A percentile compares a stretch with the other conserved stretches of the same genome.
phyloP scores from a whole-genome alignment of 164 flowering plant species.

The grape (Vitis vinifera) region ASM3070453v1 NC_081821.1:6769501-6770000 shows the following conservation, averaged over 20 bases:
- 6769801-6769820: conserved; percentile 92
- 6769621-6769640: too few relatives aligned
- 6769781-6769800: conserved; percentile 91
- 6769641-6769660: too few relatives aligned
- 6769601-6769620: too few relatives aligned
- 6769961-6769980: conserved; percentile 39
- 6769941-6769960: conserved; percentile 25
- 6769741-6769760: conserved; percentile 13
- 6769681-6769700: too few relatives aligned
- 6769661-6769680: too few relatives aligned
- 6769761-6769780: conserved; percentile 89
- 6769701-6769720: not conserved
- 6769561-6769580: too few relatives aligned
- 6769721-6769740: not conserved
- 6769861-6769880: conserved; percentile 58
- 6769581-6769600: too few relatives aligned
- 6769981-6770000: not conserved
- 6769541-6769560: too few relatives aligned
- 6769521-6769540: too few relatives aligned
- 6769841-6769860: conserved; percentile 85
- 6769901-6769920: conserved; percentile 65
- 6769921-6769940: conserved; percentile 47
- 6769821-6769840: conserved; percentile 91
- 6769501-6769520: too few relatives aligned
- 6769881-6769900: conserved; percentile 73